Evolutionary conservation across 768 basidiomycete genomes (phyloP).

Genomic region (Suillus sp.): DNA sequence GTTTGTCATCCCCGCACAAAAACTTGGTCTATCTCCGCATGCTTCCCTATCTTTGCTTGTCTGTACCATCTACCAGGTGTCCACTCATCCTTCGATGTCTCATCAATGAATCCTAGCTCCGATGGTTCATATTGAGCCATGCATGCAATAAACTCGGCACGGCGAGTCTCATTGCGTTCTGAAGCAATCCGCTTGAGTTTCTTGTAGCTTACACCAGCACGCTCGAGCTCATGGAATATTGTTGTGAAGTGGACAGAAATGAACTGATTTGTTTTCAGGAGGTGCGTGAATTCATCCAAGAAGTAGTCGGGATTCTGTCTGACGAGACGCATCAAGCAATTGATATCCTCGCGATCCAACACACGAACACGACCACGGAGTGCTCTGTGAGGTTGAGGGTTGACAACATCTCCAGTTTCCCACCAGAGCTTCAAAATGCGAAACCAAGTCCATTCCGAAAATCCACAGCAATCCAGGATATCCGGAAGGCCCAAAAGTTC

Average conservation of each 20-base stretch:
- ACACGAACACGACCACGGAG: background rate
- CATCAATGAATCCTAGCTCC: conserved; percentile 35
- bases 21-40: no score
- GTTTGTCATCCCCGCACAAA: no score
- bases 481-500: no score
- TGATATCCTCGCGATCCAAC: background rate
- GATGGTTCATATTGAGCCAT: conserved; percentile 36
- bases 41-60: no score
- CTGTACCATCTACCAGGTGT: no score
- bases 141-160: conserved; percentile 26
- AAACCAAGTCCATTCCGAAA: no score
- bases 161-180: conserved; percentile 30
- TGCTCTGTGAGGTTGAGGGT: conserved; percentile 13
- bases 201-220: conserved; percentile 31
- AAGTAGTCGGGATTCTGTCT: conserved; percentile 1
- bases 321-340: background rate
- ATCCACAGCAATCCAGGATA: no score
- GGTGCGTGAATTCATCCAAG: background rate
- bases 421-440: conserved; percentile 3
- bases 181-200: conserved; percentile 35
- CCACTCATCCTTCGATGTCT: no score
- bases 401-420: conserved; percentile 20
- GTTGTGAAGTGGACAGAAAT: conserved; percentile 39
- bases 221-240: conserved; percentile 32
- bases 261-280: conserved; percentile 19